phyloP scores from a whole-genome alignment of 148 eudicot genomes.

The Rhododendron molle region DNA sequence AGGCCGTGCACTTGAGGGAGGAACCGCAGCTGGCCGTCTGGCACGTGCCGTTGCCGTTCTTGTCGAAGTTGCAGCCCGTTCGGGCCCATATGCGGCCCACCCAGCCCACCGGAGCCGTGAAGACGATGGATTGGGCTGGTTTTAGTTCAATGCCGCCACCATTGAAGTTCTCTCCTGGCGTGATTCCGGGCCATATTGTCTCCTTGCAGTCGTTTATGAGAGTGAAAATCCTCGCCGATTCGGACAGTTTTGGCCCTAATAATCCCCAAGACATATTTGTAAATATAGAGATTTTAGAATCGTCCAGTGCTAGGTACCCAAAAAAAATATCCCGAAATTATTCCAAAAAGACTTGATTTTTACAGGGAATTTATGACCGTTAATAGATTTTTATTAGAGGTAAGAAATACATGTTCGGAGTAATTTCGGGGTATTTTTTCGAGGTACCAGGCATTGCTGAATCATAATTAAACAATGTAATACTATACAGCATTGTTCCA shows the following conservation, averaged over 20 bases:
- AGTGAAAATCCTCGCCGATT: conserved; percentile 45
- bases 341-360: no score
- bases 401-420: no score
- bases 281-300: not conserved
- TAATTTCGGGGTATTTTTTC: no score
- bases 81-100: conserved; percentile 22
- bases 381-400: no score
- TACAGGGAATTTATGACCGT: no score
- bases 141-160: conserved; percentile 21
- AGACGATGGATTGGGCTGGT: conserved; percentile 19
- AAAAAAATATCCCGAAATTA: no score
- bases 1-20: conserved; percentile 17
- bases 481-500: not conserved
- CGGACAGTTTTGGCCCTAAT: conserved; percentile 41
- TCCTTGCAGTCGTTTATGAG: conserved; percentile 27
- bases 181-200: conserved; percentile 24
- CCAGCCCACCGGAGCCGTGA: conserved; percentile 20
- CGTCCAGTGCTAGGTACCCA: no score
- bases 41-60: conserved; percentile 14
- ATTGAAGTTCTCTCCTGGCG: conserved; percentile 23
- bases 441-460: no score
- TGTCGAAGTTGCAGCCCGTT: conserved; percentile 23
- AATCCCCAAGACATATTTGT: not conserved
- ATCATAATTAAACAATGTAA: not conserved
- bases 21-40: conserved; percentile 16